Percentiles rank a stretch among this genome's conserved stretches.
Evolutionary conservation across 495 filamentous ascomycete species (phyloP).

Genomic region (Penicillium salamii): DNA sequence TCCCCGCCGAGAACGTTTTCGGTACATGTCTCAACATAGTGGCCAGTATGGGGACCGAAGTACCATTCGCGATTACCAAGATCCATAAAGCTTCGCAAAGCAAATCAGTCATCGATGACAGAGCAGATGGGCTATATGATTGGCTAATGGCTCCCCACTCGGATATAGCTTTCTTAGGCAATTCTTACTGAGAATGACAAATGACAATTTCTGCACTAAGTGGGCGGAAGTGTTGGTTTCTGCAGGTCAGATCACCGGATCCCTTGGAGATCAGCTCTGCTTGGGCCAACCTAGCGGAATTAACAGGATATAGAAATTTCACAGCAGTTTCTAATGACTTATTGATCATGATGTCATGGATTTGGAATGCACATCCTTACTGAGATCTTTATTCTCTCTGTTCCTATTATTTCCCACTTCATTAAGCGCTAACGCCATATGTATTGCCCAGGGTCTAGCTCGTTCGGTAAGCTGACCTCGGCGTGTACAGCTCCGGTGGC

Average conservation of each 20-base stretch:
- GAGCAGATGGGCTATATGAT: slow-evolving; percentile 18
- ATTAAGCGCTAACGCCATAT: not conserved
- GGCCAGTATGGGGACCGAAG: not conserved
- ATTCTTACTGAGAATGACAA: slow-evolving; percentile 43
- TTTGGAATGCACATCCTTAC: not conserved
- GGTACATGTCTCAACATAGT: not conserved
- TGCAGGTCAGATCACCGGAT: not conserved
- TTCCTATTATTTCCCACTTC: too few species aligned
- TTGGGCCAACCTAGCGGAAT: not conserved
- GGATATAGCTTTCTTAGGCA: slow-evolving; percentile 15
- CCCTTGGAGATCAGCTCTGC: not conserved
- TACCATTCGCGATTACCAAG: slow-evolving; percentile 14
- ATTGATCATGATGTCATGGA: slow-evolving; percentile 1
- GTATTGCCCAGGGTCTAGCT: not conserved
- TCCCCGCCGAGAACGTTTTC: not conserved
- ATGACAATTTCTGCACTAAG: slow-evolving; percentile 10
- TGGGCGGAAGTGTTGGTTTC: not conserved
- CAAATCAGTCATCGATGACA: slow-evolving; percentile 40
- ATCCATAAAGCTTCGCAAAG: slow-evolving; percentile 13
- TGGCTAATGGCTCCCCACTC: slow-evolving; percentile 13
- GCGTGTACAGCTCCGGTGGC: not conserved
- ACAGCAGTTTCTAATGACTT: not conserved
- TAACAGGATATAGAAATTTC: not conserved
- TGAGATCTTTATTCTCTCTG: too few species aligned
- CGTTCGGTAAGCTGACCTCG: slow-evolving; percentile 1